Evolutionary conservation across 305 asterid genomes (phyloP).

Genomic region (Solanum hybrid): DNA sequence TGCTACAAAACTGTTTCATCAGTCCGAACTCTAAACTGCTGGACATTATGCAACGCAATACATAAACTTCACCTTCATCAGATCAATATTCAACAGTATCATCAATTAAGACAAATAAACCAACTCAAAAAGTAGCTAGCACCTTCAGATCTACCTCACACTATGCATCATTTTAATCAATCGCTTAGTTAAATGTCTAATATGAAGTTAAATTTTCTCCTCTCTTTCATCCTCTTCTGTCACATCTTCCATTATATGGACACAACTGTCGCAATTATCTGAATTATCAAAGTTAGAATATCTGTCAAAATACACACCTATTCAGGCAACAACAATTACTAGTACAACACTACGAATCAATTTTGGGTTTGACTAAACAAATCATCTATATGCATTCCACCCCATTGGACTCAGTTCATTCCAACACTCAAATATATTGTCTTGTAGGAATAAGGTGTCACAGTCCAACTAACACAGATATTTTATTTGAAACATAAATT

Average conservation of each 20-base stretch:
- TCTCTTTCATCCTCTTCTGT: background rate
- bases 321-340: background rate
- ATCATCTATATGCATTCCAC: background rate
- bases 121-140: background rate
- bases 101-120: background rate
- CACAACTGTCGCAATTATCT: background rate
- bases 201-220: background rate
- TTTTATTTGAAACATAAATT: background rate
- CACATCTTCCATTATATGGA: background rate
- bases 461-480: background rate
- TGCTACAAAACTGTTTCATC: background rate
- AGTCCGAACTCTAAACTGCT: background rate
- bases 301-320: background rate
- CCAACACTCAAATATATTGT: background rate
- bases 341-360: background rate
- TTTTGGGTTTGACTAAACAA: background rate
- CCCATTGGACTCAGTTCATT: background rate
- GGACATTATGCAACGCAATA: background rate
- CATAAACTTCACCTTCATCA: background rate
- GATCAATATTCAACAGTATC: background rate
- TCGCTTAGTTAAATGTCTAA: background rate
- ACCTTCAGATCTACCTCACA: background rate
- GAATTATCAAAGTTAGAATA: background rate
- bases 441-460: background rate
- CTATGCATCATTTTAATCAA: background rate